A percentile compares a stretch with the other conserved stretches of the same genome.
Evolutionary conservation across 768 basidiomycete genomes (phyloP).

Genomic region (Fibroporia radiculosa): DNA sequence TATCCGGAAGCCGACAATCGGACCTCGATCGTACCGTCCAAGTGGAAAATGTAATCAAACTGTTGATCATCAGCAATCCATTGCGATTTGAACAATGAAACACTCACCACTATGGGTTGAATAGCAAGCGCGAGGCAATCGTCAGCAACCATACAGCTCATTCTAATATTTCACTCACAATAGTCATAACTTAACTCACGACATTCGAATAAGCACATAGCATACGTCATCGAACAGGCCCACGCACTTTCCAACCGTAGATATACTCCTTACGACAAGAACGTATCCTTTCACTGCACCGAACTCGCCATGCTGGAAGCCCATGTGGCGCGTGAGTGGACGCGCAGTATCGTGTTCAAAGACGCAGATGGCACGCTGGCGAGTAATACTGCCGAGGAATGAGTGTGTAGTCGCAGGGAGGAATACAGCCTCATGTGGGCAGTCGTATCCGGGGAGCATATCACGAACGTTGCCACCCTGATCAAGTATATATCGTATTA

Average conservation of each 20-base stretch:
- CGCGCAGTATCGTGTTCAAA: slow-evolving; percentile 55
- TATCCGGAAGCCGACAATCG: slow-evolving; percentile 62
- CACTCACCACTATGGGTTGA: slow-evolving; percentile 1
- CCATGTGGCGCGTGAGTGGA: slow-evolving; percentile 52
- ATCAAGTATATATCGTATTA: not conserved
- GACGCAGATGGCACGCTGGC: slow-evolving; percentile 52
- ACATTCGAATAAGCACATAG: not conserved
- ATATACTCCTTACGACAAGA: slow-evolving; percentile 46
- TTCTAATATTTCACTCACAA: slow-evolving; percentile 25
- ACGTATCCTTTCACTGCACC: slow-evolving; percentile 56
- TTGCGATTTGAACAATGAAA: slow-evolving; percentile 6
- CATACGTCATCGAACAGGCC: not conserved
- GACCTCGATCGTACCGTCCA: slow-evolving; percentile 66
- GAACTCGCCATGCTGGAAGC: slow-evolving; percentile 45
- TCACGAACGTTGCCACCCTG: slow-evolving; percentile 44
- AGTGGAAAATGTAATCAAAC: slow-evolving; percentile 61
- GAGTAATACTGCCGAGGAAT: slow-evolving; percentile 33
- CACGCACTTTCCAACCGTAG: slow-evolving; percentile 58
- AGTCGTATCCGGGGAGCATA: slow-evolving; percentile 61
- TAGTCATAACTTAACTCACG: slow-evolving; percentile 41
- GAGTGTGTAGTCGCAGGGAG: slow-evolving; percentile 51
- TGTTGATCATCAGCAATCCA: slow-evolving; percentile 4
- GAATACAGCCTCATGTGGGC: slow-evolving; percentile 52
- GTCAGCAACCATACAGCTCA: not conserved
- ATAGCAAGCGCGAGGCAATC: not conserved